Evolutionary conservation across 441 rosid species (phyloP).

Genomic region (Syzygium syzygioides): DNA sequence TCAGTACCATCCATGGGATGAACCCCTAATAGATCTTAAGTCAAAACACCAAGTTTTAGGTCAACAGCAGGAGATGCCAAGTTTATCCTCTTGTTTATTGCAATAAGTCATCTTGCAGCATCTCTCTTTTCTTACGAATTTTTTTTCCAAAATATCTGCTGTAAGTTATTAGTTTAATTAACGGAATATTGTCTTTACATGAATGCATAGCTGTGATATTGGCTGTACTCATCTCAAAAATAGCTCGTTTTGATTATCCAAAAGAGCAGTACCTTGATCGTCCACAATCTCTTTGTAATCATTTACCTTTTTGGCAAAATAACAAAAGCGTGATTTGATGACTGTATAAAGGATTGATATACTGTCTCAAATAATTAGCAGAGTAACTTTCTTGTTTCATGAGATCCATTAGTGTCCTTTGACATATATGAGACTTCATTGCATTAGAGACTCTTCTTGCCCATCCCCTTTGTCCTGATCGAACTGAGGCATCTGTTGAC

Average conservation of each 20-base stretch:
- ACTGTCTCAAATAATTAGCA: background rate
- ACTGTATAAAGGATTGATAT: background rate
- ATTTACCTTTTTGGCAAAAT: background rate
- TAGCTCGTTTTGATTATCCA: slow-evolving; percentile 97
- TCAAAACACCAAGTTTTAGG: too few species aligned
- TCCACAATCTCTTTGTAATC: background rate
- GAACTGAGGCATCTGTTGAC: background rate
- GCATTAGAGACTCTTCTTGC: background rate
- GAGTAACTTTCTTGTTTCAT: background rate
- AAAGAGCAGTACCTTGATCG: slow-evolving; percentile 56
- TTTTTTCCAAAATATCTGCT: slow-evolving; percentile 2
- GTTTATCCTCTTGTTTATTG: background rate
- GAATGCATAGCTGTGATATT: slow-evolving; percentile 65
- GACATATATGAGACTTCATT: background rate
- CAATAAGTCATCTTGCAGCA: background rate
- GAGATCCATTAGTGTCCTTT: background rate
- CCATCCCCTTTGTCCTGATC: background rate
- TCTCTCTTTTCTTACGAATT: background rate
- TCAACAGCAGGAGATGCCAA: too few species aligned
- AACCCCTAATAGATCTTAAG: too few species aligned
- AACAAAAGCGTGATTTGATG: background rate
- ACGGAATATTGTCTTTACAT: slow-evolving; percentile 7
- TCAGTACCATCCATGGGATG: too few species aligned
- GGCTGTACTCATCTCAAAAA: slow-evolving; percentile 90
- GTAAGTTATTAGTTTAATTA: background rate